A percentile compares a stretch with the other conserved stretches of the same genome.
phyloP scores from a whole-genome alignment of 2,329 filamentous ascomycete species.

The Botrytis medusae region DNA sequence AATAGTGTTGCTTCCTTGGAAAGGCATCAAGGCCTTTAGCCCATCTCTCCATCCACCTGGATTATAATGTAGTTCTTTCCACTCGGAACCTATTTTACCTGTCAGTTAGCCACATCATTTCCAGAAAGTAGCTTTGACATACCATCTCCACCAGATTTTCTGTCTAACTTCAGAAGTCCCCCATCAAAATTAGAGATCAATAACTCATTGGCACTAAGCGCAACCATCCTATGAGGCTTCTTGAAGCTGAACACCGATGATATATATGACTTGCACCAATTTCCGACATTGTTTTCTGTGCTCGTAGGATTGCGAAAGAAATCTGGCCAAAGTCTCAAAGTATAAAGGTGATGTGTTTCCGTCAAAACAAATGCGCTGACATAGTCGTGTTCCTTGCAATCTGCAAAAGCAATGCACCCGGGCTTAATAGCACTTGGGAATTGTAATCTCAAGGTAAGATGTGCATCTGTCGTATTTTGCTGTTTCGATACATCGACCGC shows the following conservation, averaged over 20 bases:
- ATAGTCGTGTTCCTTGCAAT: constrained; percentile 74
- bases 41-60: constrained; percentile 71
- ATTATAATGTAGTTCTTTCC: constrained; percentile 73
- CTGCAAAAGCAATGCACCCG: constrained; percentile 78
- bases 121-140: constrained; percentile 26
- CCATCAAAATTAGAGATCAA: constrained; percentile 81
- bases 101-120: constrained; percentile 22
- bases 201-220: constrained; percentile 70
- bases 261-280: constrained; percentile 72
- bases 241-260: constrained; percentile 76
- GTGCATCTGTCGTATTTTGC: constrained; percentile 64
- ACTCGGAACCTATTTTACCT: constrained; percentile 43
- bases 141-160: constrained; percentile 54
- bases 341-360: constrained; percentile 75
- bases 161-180: constrained; percentile 68
- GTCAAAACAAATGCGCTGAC: constrained; percentile 80
- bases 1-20: constrained; percentile 63
- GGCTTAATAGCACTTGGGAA: constrained; percentile 73
- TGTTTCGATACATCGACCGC: constrained; percentile 76
- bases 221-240: constrained; percentile 76
- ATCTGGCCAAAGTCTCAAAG: constrained; percentile 77
- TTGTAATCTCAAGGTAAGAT: constrained; percentile 73
- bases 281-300: constrained; percentile 70
- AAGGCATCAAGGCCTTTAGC: constrained; percentile 64
- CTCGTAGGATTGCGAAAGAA: constrained; percentile 71